A percentile compares a stretch with the other conserved stretches of the same genome.
phyloP scores from a whole-genome alignment of 306 rosid species.

The Mucuna pruriens region DNA sequence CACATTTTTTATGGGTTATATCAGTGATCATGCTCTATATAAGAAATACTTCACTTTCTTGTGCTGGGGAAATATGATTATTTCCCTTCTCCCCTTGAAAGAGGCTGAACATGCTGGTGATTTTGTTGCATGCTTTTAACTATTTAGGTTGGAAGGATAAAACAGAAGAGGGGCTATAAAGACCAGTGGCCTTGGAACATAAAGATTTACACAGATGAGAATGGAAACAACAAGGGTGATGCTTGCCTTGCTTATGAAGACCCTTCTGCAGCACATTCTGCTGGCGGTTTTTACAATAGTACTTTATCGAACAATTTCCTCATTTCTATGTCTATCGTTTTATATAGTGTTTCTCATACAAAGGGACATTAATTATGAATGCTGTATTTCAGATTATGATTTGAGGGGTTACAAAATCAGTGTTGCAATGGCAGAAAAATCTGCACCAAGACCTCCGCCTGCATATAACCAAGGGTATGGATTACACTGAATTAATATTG shows the following conservation, averaged over 20 bases:
- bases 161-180: constrained; percentile 97
- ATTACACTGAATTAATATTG: background rate
- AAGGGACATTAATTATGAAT: constrained; percentile 25
- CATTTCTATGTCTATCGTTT: background rate
- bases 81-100: background rate
- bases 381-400: constrained; percentile 68
- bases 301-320: constrained; percentile 32
- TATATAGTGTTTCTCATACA: background rate
- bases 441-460: constrained; percentile 88
- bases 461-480: constrained; percentile 74
- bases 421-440: constrained; percentile 95
- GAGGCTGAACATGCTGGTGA: background rate
- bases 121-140: constrained; percentile 22
- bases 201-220: constrained; percentile 90
- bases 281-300: constrained; percentile 91
- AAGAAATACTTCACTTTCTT: background rate
- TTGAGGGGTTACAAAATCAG: constrained; percentile 84
- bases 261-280: constrained; percentile 96
- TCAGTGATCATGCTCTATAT: background rate
- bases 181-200: constrained; percentile 99
- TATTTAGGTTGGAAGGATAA: constrained; percentile 92
- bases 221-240: constrained; percentile 94
- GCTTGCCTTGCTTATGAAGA: constrained; percentile 94
- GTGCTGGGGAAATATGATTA: background rate
- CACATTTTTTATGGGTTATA: background rate